Evolutionary conservation across 208 protist genomes (phyloP).

Genomic region (Leishmania gerbilli): DNA sequence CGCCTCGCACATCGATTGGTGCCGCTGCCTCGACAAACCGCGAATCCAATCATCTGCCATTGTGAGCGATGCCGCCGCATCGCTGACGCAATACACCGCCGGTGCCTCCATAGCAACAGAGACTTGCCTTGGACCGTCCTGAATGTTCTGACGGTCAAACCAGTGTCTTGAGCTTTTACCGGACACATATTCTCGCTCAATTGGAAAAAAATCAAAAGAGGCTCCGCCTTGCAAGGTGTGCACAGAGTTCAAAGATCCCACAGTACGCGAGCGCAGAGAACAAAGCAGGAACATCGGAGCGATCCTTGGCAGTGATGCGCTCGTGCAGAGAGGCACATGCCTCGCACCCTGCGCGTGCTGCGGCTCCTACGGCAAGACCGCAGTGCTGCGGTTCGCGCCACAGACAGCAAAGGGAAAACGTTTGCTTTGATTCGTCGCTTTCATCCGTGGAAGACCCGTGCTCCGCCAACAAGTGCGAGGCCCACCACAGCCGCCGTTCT

Average conservation of each 20-base stretch:
- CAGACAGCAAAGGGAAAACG: too few species aligned
- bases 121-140: too few species aligned
- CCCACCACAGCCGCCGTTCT: not conserved
- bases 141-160: too few species aligned
- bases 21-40: constrained; percentile 4
- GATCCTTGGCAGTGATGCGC: too few species aligned
- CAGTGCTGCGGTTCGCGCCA: not conserved
- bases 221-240: not conserved
- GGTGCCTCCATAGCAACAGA: constrained; percentile 16
- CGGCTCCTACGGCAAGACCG: not conserved
- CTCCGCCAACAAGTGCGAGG: not conserved
- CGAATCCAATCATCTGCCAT: constrained; percentile 6
- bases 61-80: not conserved
- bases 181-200: not conserved
- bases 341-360: not conserved
- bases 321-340: too few species aligned
- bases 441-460: not conserved
- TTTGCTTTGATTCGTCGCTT: not conserved
- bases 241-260: too few species aligned
- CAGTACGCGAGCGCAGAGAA: too few species aligned
- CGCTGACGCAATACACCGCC: not conserved
- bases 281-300: too few species aligned
- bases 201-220: constrained; percentile 1
- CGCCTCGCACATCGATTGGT: not conserved
- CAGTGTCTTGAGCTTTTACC: too few species aligned